Conservation (phyloP, 2,329 filamentous ascomycete species). For the Fusarium transvaalense region DNA sequence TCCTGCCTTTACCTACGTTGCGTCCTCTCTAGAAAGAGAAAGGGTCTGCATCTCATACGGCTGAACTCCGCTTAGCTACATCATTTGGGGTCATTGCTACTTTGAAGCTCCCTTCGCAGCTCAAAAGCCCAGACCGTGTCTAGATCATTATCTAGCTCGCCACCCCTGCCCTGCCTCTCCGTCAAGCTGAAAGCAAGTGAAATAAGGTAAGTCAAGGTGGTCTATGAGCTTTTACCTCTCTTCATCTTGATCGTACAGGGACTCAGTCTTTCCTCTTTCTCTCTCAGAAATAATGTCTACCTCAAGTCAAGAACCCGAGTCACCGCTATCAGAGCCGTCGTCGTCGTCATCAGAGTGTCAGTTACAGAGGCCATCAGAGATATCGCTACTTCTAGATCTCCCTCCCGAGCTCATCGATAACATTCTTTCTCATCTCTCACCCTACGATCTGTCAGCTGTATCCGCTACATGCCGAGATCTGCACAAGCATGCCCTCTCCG, state of each 20-base stretch:
- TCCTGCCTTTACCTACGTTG: background rate
- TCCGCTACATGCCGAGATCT: conserved; percentile 73
- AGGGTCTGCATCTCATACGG: conserved; percentile 1
- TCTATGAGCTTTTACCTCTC: background rate
- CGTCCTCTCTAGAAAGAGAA: no score
- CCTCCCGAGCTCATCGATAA: conserved; percentile 81
- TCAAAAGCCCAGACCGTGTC: conserved; percentile 18
- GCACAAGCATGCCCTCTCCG: conserved; percentile 69
- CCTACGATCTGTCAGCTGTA: conserved; percentile 71
- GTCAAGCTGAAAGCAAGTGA: conserved; percentile 1
- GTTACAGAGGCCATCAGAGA: background rate
- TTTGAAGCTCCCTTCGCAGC: conserved; percentile 10
- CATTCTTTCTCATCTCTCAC: conserved; percentile 75
- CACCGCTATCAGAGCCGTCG: background rate
- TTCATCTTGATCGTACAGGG: conserved; percentile 4
- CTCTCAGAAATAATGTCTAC: conserved; percentile 2
- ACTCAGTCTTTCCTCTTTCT: background rate
- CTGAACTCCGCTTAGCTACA: conserved; percentile 33
- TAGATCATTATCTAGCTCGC: conserved; percentile 16
- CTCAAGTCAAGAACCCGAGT: background rate
- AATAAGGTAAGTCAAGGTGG: background rate
- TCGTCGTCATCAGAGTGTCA: background rate
- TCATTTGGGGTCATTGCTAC: conserved; percentile 7
- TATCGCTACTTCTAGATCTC: conserved; percentile 63
- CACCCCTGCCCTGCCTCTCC: background rate